A percentile compares a stretch with the other conserved stretches of the same genome.
Evolutionary conservation across 768 basidiomycete genomes (phyloP).

Genomic region (Phaeolepiota aurea): DNA sequence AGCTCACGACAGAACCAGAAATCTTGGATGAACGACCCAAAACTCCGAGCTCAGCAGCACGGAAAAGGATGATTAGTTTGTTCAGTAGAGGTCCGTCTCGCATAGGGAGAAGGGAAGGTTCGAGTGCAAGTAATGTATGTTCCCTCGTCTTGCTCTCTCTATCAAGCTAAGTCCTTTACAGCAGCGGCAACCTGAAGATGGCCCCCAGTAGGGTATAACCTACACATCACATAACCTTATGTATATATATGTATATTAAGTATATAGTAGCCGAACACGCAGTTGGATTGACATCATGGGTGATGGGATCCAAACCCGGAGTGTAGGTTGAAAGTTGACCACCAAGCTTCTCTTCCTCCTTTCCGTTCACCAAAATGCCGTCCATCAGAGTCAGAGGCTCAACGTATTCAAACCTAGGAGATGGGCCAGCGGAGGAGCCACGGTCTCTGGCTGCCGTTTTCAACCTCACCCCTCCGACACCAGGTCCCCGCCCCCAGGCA

Average conservation of each 20-base stretch:
- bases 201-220: no score
- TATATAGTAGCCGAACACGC: no score
- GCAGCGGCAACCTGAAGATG: no score
- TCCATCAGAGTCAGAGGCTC: conserved; percentile 38
- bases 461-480: conserved; percentile 3
- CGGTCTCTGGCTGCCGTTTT: conserved; percentile 10
- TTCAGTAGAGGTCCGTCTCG: conserved; percentile 14
- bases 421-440: conserved; percentile 2
- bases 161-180: no score
- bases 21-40: conserved; percentile 12
- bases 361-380: conserved; percentile 33
- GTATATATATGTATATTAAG: no score
- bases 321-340: no score
- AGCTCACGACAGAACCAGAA: conserved; percentile 34
- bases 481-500: conserved; percentile 2
- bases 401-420: conserved; percentile 19
- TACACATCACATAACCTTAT: no score
- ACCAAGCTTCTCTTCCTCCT: no score
- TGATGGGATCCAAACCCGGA: no score
- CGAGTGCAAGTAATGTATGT: conserved; percentile 1
- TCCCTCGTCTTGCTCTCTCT: no score
- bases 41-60: conserved; percentile 10
- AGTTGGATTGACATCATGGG: no score
- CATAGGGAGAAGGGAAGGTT: conserved; percentile 8
- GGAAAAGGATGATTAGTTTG: conserved; percentile 23